Conservation (phyloP, 108 stramenopile genomes). For the Nitzschia putrida region DNA sequence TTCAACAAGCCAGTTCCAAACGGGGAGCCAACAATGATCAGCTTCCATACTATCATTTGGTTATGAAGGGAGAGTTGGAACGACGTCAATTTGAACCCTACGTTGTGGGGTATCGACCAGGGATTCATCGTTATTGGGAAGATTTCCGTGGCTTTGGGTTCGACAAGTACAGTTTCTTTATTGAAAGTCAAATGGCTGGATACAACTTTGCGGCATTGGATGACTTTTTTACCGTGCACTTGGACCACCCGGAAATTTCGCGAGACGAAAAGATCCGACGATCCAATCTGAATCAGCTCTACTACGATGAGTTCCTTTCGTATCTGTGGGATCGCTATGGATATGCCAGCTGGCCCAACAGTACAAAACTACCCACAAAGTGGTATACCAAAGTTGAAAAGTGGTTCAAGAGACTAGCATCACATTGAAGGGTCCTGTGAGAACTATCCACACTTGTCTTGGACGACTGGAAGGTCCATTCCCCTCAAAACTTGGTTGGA, state of each 20-base stretch:
- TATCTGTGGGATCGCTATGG: conserved; percentile 6
- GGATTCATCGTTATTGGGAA: conserved; percentile 31
- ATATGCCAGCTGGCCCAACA: no score
- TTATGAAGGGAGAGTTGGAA: not conserved
- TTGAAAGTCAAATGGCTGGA: conserved; percentile 25
- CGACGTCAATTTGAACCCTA: conserved; percentile 34
- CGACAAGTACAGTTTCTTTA: conserved; percentile 33
- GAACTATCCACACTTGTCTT: no score
- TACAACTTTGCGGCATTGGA: conserved; percentile 22
- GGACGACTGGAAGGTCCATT: no score
- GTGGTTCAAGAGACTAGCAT: no score
- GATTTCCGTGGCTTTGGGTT: conserved; percentile 19
- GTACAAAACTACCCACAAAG: no score
- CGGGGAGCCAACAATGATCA: not conserved
- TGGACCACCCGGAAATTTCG: conserved; percentile 18
- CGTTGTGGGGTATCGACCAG: conserved; percentile 32
- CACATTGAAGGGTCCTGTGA: no score
- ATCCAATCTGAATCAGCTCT: not conserved
- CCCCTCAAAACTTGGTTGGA: no score
- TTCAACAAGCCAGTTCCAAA: not conserved
- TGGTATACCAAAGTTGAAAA: no score
- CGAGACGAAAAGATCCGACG: not conserved
- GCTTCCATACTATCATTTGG: not conserved
- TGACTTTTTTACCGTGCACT: conserved; percentile 30
- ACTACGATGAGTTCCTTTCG: not conserved